phyloP scores from a whole-genome alignment of 2,329 filamentous ascomycete species.

The Metarhizium anisopliae region DNA sequence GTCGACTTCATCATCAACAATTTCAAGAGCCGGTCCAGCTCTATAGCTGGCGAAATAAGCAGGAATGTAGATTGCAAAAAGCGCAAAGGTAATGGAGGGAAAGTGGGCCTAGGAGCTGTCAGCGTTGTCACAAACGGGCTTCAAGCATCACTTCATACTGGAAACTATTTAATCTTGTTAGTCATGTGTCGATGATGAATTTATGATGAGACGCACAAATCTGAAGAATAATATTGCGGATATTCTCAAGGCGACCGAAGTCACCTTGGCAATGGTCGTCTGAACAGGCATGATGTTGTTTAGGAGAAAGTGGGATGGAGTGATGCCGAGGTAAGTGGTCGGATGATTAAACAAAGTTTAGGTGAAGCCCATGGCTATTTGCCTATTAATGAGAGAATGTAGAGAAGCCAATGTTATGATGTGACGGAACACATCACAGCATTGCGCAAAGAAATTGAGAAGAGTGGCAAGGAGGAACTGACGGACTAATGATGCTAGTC shows the following conservation, averaged over 20 bases:
- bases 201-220: constrained; percentile 19
- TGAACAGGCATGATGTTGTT: constrained; percentile 14
- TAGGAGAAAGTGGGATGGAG: background rate
- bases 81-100: constrained; percentile 47
- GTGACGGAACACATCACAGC: background rate
- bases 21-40: constrained; percentile 45
- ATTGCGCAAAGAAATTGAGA: background rate
- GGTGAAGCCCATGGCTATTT: background rate
- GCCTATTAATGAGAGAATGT: background rate
- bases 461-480: background rate
- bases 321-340: background rate
- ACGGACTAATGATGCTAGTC: background rate
- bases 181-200: background rate
- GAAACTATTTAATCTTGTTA: constrained; percentile 21
- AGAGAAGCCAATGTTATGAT: background rate
- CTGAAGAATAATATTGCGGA: constrained; percentile 27
- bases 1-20: constrained; percentile 54
- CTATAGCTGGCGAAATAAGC: constrained; percentile 53
- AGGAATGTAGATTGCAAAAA: constrained; percentile 58
- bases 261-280: constrained; percentile 20
- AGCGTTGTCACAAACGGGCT: background rate
- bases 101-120: constrained; percentile 24
- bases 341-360: background rate
- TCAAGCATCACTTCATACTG: constrained; percentile 18
- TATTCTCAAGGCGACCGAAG: constrained; percentile 29